Percentiles rank a stretch among this genome's conserved stretches.
phyloP scores from a whole-genome alignment of 2,329 filamentous ascomycete species.

The Penicillium hesseltinei region DNA sequence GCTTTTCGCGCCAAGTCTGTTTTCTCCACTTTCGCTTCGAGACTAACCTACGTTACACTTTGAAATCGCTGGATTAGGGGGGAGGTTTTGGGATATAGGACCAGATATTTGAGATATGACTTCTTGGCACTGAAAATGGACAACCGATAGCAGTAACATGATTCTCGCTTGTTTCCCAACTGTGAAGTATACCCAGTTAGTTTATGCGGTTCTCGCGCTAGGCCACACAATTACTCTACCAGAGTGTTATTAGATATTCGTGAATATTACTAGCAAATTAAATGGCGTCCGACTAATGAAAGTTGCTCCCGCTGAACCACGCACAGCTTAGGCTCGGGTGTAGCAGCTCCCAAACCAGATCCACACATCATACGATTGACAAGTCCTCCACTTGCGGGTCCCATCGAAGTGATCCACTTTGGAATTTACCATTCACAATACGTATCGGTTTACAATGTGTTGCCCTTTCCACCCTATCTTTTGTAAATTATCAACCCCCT shows the following conservation, averaged over 20 bases:
- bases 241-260: background rate
- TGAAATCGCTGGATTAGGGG: background rate
- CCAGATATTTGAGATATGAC: background rate
- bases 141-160: background rate
- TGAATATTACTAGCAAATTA: background rate
- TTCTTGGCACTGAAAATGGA: background rate
- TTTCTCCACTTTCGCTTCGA: background rate
- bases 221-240: background rate
- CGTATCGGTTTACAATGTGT: background rate
- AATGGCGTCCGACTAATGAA: background rate
- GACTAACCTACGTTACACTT: background rate
- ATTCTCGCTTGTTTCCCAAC: background rate
- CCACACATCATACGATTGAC: background rate
- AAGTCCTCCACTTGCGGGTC: background rate
- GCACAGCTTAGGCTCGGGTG: background rate
- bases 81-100: no score
- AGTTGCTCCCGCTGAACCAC: background rate
- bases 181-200: background rate
- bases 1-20: no score
- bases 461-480: background rate
- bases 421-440: background rate
- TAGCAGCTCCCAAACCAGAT: background rate
- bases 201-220: background rate
- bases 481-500: background rate
- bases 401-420: background rate